Evolutionary conservation across 148 eudicot species (phyloP), one percentile per base, ranked within the genome.

Genomic region (Silene latifolia): DNA sequence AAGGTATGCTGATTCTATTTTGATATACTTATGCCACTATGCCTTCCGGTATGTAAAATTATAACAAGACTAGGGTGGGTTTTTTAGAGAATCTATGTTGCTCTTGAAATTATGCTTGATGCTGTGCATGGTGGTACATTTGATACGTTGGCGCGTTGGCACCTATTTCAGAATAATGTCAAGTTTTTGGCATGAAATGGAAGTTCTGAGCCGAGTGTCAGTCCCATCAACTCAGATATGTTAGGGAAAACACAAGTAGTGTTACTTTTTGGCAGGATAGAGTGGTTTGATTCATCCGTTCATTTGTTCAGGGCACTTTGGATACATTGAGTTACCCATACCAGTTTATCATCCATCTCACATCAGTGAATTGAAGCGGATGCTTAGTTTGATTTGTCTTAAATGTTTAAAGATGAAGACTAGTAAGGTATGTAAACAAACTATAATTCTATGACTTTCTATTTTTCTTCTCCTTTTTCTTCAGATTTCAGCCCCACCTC

Each of bases 301-400:
- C 14, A 7, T 17, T 61, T 82, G n/a, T 80, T 86, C 89, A 88
- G 96, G 90, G 46, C 97, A 91, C 80, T 89, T 89, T 56, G 89
- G 92, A 47, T 89, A 86, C 71, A 87, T 93, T 57, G 89, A 88
- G 67, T 71, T 93, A 25, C 98, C 98, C 4, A 82, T 90, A 67
- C 90, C 93, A 15, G 82, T 93, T 4, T 93, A 88, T 77, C 98
- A 93, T 78, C 98, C 98, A 17, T 88, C 88, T 39, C 98, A 93
- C 80, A 72, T 93, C 69, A 74, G 78, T 75, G 98, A 93, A 72
- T 77, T 93, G 69, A 91, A 81, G 68, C 81, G 80, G 39, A 54
- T 93, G 83, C 69, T 90, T 53, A 78, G 88, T 69, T 42, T 80
- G 60, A 8, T 93, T 23, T 93, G 96, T 73, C 77, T 93, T 54